Evolutionary conservation across 441 rosid species (phyloP), one percentile per base, ranked within the genome.

Genomic region (Metrosideros polymorpha): DNA sequence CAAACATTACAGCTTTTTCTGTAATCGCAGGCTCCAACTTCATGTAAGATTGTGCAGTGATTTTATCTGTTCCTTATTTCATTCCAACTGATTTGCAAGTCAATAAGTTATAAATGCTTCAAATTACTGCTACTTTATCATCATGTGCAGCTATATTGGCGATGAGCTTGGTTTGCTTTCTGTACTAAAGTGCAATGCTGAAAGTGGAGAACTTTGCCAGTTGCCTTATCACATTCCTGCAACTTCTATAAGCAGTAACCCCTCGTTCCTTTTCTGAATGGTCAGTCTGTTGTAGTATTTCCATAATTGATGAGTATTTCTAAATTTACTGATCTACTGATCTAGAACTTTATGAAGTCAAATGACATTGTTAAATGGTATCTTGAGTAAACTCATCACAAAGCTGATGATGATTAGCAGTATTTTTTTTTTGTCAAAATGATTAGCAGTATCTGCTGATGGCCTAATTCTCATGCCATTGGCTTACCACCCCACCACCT

Each of bases 1-100:
- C 92, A 49, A 93, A 93, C 89, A 90, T 94, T 61, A 92, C 96
- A 75, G 94, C 95, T 50, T 93, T 94, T 89, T 93, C 95, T 86
- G 90, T 91, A 61, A 88, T 94, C 82, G 75, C 82, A 75, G 92
- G 95, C 88, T 91, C 95, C 66, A 89, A 89, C 85, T 91, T 93
- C 91, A 93, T 93, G 97, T 94, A 94, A 85, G 50, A 71, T 42
- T 35, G 43, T 71, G 63, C 63, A 51, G 84, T 87, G 82, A 86
- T 39, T 59, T 43, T 14, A 30, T 39, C 24, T 35, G 32, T 32
- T n/a, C 17, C 29, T 63, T 49, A 9, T 30, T 59, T n/a, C 27
- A 59, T 83, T 35, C 29, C 47, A 50, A 82, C 77, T 75, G 53
- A 77, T 83, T 50, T 52, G 84, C 84, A 52, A 18, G 61, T 9